Evolutionary conservation across 208 protist genomes (phyloP), one percentile per base, ranked within the genome.

Genomic region (Balamuthia mandrillaris): DNA sequence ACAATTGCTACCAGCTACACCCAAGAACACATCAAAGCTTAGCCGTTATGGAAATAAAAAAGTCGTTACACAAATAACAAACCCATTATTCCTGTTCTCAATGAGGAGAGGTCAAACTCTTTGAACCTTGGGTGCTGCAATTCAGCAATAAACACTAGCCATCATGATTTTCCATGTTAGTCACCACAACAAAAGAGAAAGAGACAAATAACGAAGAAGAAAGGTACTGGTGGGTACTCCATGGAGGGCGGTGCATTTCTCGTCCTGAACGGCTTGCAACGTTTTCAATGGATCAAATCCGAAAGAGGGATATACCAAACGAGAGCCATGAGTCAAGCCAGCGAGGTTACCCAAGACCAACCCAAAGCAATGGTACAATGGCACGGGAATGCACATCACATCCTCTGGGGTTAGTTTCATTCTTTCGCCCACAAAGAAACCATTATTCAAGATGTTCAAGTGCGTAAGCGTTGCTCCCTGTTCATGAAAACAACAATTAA

Each of bases 331-430:
- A 5, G 91, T 88, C 14, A 93, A 42, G 9, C 58, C 86, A 5
- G 89, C 88, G 16, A 91, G 52, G 33, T 87, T 87, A n/a, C n/a
- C 89, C 18, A 94, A 45, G 12, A 94, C 92, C 18, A 92, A 60
- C 14, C 92, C 92, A 74, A 94, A 94, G 79, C 92, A 95, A 51
- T 95, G 92, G 72, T 93, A 95, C 6, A 95, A 82, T 12, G 92
- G 92, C 27, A 95, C 92, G 16, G 92, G 92, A 10, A 94, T 66
- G 63, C 87, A 91, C 0, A 94, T 37, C 12, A 18, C 31, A 49
- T 93, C 91, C 7, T 65, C 47, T 7, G 39, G n/a, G 27, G 90
- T 88, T 3, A 87, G 88, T 16, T 41, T 41, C 42, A 93, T 79
- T 2, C 70, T 4, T 39, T 89, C 29, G 10, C 90, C 91, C 18